Base-by-base conservation (phyloP, 1,139 yeast species). In the Scheffersomyces stambukii region DNA sequence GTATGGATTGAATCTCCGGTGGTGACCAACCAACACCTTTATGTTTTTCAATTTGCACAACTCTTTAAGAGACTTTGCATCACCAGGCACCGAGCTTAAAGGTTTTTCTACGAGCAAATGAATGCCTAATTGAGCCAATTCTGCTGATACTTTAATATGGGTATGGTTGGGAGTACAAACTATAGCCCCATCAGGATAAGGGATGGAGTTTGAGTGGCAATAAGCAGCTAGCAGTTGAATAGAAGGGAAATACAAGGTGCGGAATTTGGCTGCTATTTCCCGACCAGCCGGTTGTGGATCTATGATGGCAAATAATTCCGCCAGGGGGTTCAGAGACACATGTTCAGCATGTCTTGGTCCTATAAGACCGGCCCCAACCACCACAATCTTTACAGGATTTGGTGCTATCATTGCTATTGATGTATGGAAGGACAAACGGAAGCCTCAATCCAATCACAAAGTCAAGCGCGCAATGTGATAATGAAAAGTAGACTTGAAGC, bases 161-260 rank as follows among this genome's bases (percentile, higher is more conserved):
- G 70, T 60, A 31, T 60, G 63, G 40, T 63, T 64, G 1, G 71
- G 71, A 2, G 70, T 64, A 26, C 67, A 63, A 4, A 64, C 53
- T 6, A 64, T 62, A 9, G 70, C 71, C 2, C 67, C 71, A 27
- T 60, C 57, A 1, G 70, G 70, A 19, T 52, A 56, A 13, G 43
- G 35, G 5, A 52, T 30, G 11, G 38, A 33, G 21, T 46, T 45
- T 4, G 30, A 21, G 17, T 52, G 48, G 38, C 67, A 61, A 32
- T 46, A 47, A 7, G 37, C 37, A 12, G 59, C 46, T 51, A 62
- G 44, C 9, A 50, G 51, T 14, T 47, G 44, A 25, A 63, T 48
- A 11, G 49, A 43, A 8, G 33, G 30, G 40, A 60, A 63, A 33
- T 54, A 57, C 16, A 45, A 37, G 1, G 63, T 46, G 19, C 42